Base-by-base conservation (phyloP, 495 filamentous ascomycete genomes). In the Lasiosphaeris hirsuta region DNA sequence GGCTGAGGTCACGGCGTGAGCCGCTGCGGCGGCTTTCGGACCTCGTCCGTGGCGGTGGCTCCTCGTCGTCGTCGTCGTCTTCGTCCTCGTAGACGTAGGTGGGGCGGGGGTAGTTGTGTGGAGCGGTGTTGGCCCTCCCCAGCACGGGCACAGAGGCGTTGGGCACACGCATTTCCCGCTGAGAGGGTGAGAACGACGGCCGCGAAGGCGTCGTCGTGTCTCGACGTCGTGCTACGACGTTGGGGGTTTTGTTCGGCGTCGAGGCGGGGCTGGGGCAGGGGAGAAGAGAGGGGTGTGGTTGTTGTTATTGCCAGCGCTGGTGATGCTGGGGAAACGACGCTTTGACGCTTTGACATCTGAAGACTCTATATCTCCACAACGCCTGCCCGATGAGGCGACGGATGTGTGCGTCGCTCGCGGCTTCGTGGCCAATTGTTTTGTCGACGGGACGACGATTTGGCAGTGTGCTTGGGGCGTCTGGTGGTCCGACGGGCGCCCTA, bases 391-490 rank as follows among this genome's bases (percentile, higher is more conserved):
- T 64, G 74, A 72, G 74, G 76, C 74, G 74, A 62, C 65, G 72
- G 72, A 69, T 67, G 68, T 60, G 68, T 63, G 49, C 54, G 61
- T 57, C 63, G 63, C 54, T 65, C 67, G 63, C 64, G 51, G 58
- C 44, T 63, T 51, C 62, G 58, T 54, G 70, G 59, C 76, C 76
- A 78, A 74, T 78, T 72, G 69, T 66, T 66, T 61, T 64, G 55
- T 60, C 53, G 54, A 51, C 69, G 68, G 49, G 66, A 51, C 60
- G 65, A 64, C 48, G 63, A 63, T 61, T 60, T 74, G 66, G 60
- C 55, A 59, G 64, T 56, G 53, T 68, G 67, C 66, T 69, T 66
- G 65, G 61, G 68, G 48, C 68, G 67, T 65, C 69, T 67, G 46
- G 69, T 52, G 54, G 63, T 72, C 46, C 51, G 51, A 49, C 54